Evolutionary conservation across 192 early-diverging fungal species (phyloP), one percentile per base, ranked within the genome.

Genomic region (Pilobolus umbonatus): DNA sequence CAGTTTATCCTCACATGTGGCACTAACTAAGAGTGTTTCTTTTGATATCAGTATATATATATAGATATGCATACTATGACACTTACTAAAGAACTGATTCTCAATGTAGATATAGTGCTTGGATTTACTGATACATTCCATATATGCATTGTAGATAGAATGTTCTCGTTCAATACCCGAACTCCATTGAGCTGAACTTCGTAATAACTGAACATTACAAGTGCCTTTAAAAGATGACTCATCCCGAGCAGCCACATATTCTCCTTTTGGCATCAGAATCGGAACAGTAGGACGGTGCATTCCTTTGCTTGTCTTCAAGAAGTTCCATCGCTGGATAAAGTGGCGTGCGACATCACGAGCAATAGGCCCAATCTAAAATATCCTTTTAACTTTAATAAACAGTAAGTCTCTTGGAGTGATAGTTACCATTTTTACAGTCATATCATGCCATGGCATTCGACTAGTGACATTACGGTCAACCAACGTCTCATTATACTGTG

Each of bases 101-200:
- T 95, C 93, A 55, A 95, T 93, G 72, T 95, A 95, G n/a, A 95
- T 75, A 70, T 87, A 93, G 62, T 94, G 90, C 60, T 89, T 75
- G 8, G 92, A 85, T 29, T 82, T 69, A 36, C 64, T 62, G 65
- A 94, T 94, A 47, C 79, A 76, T 48, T 82, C 73, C 57, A 87
- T 61, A 66, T 95, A 95, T 14, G 93, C 93, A 38, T 83, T 88
- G 46, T 87, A 81, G 55, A 95, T 93, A 11, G 87, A 88, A 60
- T 77, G 77, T 70, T 75, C 74, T 26, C 80, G 57, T 65, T 75
- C 76, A 57, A 90, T 81, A n/a, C 85, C 88, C 43, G 80, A 76
- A 40, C 81, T 84, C 88, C 88, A 90, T 21, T 78, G 56, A 6
- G 86, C 80, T 30, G 81, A 84, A 49, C 85, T 87, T 17, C 89